A percentile compares a stretch with the other conserved stretches of the same genome.
These are phyloP conservation scores for Scheffersomyces illinoinensis DNA, from an alignment of 1,139 yeast species.

Conservation along the genomic window DNA sequence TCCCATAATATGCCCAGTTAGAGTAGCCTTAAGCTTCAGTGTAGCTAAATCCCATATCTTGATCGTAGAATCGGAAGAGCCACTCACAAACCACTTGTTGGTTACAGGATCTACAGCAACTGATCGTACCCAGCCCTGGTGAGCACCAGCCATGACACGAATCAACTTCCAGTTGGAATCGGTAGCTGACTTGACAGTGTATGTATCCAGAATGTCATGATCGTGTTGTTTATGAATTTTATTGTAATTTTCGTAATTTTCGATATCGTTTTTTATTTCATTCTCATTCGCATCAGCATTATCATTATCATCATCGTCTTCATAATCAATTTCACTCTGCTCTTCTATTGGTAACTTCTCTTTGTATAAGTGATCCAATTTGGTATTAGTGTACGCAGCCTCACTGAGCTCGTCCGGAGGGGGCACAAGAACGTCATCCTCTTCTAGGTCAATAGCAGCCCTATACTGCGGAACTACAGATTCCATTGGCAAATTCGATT, in stretches of 20 bases:
- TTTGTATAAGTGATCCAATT: constrained; percentile 23
- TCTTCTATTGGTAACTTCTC: neutral
- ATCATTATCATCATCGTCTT: constrained; percentile 1
- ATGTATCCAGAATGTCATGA: neutral
- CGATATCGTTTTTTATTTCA: neutral
- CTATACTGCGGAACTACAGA: neutral
- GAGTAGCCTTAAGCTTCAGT: constrained; percentile 66
- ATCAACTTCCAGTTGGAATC: constrained; percentile 56
- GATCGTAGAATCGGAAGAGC: constrained; percentile 84
- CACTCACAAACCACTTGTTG: constrained; percentile 90
- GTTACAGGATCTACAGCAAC: constrained; percentile 76
- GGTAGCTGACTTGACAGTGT: neutral
- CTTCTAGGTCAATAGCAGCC: constrained; percentile 1
- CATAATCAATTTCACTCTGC: neutral
- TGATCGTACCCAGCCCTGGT: constrained; percentile 88
- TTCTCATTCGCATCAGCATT: neutral
- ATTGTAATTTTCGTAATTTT: neutral
- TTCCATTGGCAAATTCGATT: neutral
- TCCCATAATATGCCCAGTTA: constrained; percentile 91
- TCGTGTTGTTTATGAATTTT: neutral
- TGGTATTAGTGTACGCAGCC: constrained; percentile 32
- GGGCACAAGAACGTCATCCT: constrained; percentile 22
- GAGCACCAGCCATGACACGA: constrained; percentile 79
- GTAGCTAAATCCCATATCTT: constrained; percentile 89
- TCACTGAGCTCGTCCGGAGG: constrained; percentile 33